Evolutionary conservation across 1,139 yeast species (phyloP), one percentile per base, ranked within the genome.

Genomic region (Candida pseudocylindracea): DNA sequence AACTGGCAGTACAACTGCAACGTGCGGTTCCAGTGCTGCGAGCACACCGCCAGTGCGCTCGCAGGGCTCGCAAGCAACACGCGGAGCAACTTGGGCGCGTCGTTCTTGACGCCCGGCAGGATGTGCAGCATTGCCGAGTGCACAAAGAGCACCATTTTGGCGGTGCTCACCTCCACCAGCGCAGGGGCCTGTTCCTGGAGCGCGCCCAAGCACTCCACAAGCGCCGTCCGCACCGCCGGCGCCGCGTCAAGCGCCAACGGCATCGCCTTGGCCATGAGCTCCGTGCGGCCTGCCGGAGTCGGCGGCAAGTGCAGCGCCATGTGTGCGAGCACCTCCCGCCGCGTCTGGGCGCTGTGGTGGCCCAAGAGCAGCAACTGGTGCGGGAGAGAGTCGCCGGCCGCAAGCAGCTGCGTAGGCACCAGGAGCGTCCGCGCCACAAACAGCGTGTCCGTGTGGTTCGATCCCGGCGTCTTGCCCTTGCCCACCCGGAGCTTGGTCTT

Each of bases 71-170:
- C 20, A 6, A 15, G 20, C 20, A 15, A 15, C 6, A 15, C 20
- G 6, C 20, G 20, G 6, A 15, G 20, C 20, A 15, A 15, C 20
- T 15, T 15, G 20, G 20, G 20, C 6, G 20, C 20, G 20, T 15
- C 20, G 20, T 15, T 15, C 20, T 15, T 64, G 29, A 83, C 69
- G 8, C 69, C 71, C 1, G 85, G 73, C 29, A 64, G 66, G 31
- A 88, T 75, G 46, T 88, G 95, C 12, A 96, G 79, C 96, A 88
- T 88, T 10, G 94, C 92, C 34, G 91, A 74, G 43, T 78, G 78
- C n/a, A 85, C 61, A 46, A 78, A 85, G 27, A 88, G 56, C 27
- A 78, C 63, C 3, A 85, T 51, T 6, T 15, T 15, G 20, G 20
- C 20, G 7, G 73, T 55, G 26, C 72, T 59, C 33, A 74, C 60